Conservation (phyloP, 2,329 filamentous ascomycete genomes). For the Simplicillium aogashimaense region DNA sequence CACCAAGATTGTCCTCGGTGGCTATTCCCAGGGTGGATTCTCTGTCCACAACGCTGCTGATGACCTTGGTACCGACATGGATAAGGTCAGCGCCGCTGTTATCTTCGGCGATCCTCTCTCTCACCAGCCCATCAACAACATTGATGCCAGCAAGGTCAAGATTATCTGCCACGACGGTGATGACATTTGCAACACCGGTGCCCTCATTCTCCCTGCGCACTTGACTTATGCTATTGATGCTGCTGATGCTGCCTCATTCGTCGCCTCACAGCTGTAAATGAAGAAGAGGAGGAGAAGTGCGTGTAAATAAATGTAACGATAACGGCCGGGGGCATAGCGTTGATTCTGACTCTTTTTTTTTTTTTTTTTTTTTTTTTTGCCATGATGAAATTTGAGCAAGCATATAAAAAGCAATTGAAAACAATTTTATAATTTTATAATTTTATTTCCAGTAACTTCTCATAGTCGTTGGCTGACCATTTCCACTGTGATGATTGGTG, state of each 20-base stretch:
- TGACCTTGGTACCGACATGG: constrained; percentile 12
- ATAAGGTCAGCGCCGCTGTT: constrained; percentile 17
- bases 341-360: too few relatives aligned
- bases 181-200: constrained; percentile 18
- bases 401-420: too few relatives aligned
- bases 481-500: too few relatives aligned
- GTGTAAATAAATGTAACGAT: too few relatives aligned
- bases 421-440: too few relatives aligned
- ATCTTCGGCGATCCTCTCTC: constrained; percentile 20
- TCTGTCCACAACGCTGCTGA: constrained; percentile 16
- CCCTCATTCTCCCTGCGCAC: constrained; percentile 15
- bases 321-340: too few relatives aligned
- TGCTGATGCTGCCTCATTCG: constrained; percentile 12
- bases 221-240: constrained; percentile 17
- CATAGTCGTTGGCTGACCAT: too few relatives aligned
- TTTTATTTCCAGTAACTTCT: too few relatives aligned
- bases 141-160: constrained; percentile 11
- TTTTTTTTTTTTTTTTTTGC: too few relatives aligned
- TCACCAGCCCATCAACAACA: constrained; percentile 11
- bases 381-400: too few relatives aligned
- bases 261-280: constrained; percentile 7
- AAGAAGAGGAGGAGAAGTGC: too few relatives aligned
- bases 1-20: constrained; percentile 11
- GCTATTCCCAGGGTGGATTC: constrained; percentile 18
- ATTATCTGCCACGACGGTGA: constrained; percentile 17